Conservation (phyloP, 345 rosid genomes). For the Gossypium bickii region DNA sequence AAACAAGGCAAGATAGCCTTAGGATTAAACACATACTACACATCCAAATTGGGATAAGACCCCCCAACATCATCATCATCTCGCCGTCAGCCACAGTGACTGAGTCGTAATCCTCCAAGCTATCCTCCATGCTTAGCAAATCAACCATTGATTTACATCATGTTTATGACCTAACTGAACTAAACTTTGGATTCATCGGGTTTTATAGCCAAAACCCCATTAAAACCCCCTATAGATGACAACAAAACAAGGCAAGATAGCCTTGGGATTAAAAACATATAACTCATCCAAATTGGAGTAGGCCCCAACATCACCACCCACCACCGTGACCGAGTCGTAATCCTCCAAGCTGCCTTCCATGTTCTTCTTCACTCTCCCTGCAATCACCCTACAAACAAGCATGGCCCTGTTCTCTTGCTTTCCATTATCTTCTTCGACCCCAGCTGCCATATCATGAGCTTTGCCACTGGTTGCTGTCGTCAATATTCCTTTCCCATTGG, state of each 20-base stretch:
- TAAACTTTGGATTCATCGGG: no score
- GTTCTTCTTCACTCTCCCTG: slow-evolving; percentile 66
- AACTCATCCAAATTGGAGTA: slow-evolving; percentile 65
- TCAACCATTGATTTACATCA: no score
- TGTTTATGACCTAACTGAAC: no score
- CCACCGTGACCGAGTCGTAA: slow-evolving; percentile 42
- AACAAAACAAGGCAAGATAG: slow-evolving; percentile 84
- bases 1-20: slow-evolving; percentile 79
- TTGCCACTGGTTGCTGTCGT: slow-evolving; percentile 76
- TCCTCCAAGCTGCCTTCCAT: slow-evolving; percentile 41
- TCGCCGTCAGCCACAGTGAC: slow-evolving; percentile 27
- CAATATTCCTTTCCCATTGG: slow-evolving; percentile 42
- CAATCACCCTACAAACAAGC: slow-evolving; percentile 80
- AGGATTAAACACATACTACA: slow-evolving; percentile 55
- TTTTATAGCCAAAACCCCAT: neutral
- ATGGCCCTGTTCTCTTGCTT: slow-evolving; percentile 50
- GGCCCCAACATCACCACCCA: slow-evolving; percentile 45
- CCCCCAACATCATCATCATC: slow-evolving; percentile 39
- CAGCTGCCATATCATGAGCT: slow-evolving; percentile 55
- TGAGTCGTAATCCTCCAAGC: slow-evolving; percentile 57
- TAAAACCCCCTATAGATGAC: slow-evolving; percentile 58
- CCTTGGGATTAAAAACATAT: slow-evolving; percentile 58
- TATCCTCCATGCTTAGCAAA: slow-evolving; percentile 23
- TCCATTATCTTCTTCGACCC: slow-evolving; percentile 12
- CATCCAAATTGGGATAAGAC: slow-evolving; percentile 58